phyloP scores from a whole-genome alignment of 805 yeast genomes.

The Deakozyma indianensis region DNA sequence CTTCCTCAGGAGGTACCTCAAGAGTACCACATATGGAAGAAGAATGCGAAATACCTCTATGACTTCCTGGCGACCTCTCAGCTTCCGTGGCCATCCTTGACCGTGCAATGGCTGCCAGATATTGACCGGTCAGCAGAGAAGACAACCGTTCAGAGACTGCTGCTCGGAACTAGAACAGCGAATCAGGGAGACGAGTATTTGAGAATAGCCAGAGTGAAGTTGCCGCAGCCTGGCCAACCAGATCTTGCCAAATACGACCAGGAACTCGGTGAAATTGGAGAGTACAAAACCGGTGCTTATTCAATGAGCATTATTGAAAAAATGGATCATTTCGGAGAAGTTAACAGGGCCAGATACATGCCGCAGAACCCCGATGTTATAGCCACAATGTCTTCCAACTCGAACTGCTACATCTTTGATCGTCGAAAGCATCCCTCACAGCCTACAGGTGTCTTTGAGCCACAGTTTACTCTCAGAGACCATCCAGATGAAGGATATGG shows the following conservation, averaged over 20 bases:
- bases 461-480: conserved; percentile 35
- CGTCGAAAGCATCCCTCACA: conserved; percentile 63
- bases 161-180: conserved; percentile 53
- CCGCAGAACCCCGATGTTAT: conserved; percentile 81
- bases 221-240: conserved; percentile 12
- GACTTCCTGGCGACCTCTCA: conserved; percentile 37
- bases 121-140: conserved; percentile 17
- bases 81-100: conserved; percentile 50
- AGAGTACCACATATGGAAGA: conserved; percentile 44
- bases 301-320: conserved; percentile 33
- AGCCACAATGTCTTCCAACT: conserved; percentile 54
- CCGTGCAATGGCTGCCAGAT: conserved; percentile 53
- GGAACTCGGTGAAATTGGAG: conserved; percentile 22
- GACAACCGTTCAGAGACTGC: conserved; percentile 25
- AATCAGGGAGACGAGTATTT: conserved; percentile 39
- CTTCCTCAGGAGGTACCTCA: background rate
- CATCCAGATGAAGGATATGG: conserved; percentile 41
- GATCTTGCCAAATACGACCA: conserved; percentile 25
- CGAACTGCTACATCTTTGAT: conserved; percentile 56
- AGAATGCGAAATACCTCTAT: conserved; percentile 42
- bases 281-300: conserved; percentile 21
- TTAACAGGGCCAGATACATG: conserved; percentile 57
- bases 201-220: conserved; percentile 22
- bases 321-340: conserved; percentile 56
- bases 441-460: conserved; percentile 26